Base-by-base conservation (phyloP, 331 rosid species). In the Quercus lobata region DNA sequence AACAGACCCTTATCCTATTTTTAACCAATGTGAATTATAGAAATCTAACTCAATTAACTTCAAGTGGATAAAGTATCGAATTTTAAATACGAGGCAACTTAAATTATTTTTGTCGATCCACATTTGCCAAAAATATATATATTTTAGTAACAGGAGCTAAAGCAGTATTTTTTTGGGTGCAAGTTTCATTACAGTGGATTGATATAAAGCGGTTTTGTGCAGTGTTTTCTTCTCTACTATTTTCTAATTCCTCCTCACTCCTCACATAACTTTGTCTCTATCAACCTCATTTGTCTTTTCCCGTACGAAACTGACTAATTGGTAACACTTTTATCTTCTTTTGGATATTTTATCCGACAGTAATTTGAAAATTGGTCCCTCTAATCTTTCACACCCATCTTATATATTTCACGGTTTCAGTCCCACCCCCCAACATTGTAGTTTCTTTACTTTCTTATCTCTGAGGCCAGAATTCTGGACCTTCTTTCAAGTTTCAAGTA, bases 21-120 rank as follows among this genome's bases (percentile, higher is more conserved):
- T 35, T 35, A 35, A 6, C 0, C 0, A 0, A 35, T 0, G 0
- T 35, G 2, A 0, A 0, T 35, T 35, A 6, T 0, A 6, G 0
- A 6, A 35, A 35, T 35, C 0, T 35, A 35, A 6, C 8, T 35
- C 0, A 6, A 0, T 0, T 35, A 35, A 35, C 0, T 0, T 35
- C 0, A 35, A 6, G 0, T 35, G 0, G 0, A 0, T 6, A 35
- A 35, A 35, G 0, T 6, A 0, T 35, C 0, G 0, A 35, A 35
- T 35, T 35, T 35, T 1, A 35, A 35, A 6, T 6, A 27, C 3
- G 29, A 6, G 2, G 0, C 2, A 6, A 6, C 0, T 35, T 6
- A 0, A 35, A 30, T 30, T 6, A 30, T 30, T 6, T 35, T 0
- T 0, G 7, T 2, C 37, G 5, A 34, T 1, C 2, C 0, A 34